Conservation (phyloP, 2,329 filamentous ascomycete species). For the Scedosporium aurantiacum region DNA sequence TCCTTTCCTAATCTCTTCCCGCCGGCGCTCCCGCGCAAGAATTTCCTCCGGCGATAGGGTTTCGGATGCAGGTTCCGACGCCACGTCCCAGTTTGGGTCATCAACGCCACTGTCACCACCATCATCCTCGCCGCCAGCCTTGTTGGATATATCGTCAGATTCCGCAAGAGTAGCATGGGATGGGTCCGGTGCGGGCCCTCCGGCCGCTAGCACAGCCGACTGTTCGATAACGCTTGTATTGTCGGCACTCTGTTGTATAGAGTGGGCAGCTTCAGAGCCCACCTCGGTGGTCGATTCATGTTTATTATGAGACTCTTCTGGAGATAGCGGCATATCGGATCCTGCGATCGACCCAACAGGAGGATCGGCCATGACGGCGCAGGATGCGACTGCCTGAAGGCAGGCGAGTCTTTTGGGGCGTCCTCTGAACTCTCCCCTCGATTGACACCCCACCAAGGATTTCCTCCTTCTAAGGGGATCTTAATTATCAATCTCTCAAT, state of each 20-base stretch:
- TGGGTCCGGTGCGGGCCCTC: not conserved
- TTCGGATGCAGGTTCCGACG: not conserved
- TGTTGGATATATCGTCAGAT: not conserved
- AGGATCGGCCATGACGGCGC: not conserved
- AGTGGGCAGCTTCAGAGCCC: not conserved
- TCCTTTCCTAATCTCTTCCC: conserved; percentile 4
- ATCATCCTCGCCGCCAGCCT: not conserved
- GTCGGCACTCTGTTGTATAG: not conserved
- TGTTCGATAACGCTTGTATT: not conserved
- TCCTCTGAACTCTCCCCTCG: not conserved
- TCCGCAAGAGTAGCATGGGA: not conserved
- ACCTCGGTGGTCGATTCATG: not conserved
- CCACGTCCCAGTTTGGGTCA: not conserved
- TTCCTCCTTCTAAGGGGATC: not conserved
- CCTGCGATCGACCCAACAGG: not conserved
- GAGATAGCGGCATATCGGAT: not conserved
- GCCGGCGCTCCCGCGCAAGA: not conserved
- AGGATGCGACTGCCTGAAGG: not conserved
- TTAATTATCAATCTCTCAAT: too few species aligned
- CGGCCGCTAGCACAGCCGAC: not conserved
- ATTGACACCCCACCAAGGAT: not conserved
- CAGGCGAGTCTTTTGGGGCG: not conserved
- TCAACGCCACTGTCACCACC: not conserved
- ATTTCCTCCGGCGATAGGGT: not conserved
- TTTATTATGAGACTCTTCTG: not conserved